Conservation (phyloP, 2,329 filamentous ascomycete species). For the Mollisiaceae sp. region DNA sequence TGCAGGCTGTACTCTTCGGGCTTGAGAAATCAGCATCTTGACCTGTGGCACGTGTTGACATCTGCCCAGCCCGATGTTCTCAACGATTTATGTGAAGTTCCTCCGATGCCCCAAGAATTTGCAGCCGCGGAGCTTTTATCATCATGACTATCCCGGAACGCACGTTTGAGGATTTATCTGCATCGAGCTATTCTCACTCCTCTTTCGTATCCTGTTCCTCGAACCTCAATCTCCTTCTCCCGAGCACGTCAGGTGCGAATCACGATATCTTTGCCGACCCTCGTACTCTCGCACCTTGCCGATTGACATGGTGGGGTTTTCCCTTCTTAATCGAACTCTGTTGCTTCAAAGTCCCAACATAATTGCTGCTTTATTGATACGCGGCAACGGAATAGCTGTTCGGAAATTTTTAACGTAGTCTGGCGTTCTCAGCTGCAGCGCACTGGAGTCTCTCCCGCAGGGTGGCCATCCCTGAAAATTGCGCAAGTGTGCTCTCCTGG, state of each 20-base stretch:
- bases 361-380: conserved; percentile 51
- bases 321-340: conserved; percentile 47
- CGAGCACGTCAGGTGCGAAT: conserved; percentile 56
- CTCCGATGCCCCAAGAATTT: conserved; percentile 56
- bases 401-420: conserved; percentile 52
- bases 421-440: conserved; percentile 48
- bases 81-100: conserved; percentile 56
- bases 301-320: conserved; percentile 48
- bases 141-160: conserved; percentile 48
- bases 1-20: conserved; percentile 47
- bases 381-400: conserved; percentile 56
- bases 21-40: conserved; percentile 47
- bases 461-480: conserved; percentile 16
- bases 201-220: conserved; percentile 56
- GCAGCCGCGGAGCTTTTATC: conserved; percentile 49
- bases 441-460: conserved; percentile 45
- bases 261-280: conserved; percentile 58
- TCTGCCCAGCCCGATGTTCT: conserved; percentile 55
- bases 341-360: conserved; percentile 52
- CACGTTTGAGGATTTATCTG: conserved; percentile 44
- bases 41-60: conserved; percentile 53
- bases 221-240: conserved; percentile 55
- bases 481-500: neutral
- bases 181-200: conserved; percentile 60
- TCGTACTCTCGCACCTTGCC: conserved; percentile 52